Percentiles rank a stretch among this genome's conserved stretches.
phyloP scores from a whole-genome alignment of 2,329 filamentous ascomycete species.

The Basipetospora chlamydospora region DNA sequence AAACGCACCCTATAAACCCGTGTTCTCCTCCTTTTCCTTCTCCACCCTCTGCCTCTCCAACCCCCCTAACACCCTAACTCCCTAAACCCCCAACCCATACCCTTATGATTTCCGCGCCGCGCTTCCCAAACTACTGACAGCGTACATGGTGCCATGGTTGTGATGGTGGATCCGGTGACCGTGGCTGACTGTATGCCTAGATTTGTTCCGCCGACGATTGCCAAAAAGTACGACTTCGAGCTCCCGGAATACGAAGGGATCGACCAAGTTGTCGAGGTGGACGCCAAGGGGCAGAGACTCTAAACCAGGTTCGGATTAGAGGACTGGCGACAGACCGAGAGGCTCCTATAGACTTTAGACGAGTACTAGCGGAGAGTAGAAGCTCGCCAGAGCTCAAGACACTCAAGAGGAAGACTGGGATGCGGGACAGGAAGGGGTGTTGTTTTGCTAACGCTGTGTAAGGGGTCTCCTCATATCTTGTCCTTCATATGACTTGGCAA shows the following conservation, averaged over 20 bases:
- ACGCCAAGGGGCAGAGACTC: conserved; percentile 33
- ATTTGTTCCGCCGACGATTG: conserved; percentile 65
- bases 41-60: no score
- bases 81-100: no score
- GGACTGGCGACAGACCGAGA: no score
- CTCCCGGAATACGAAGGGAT: conserved; percentile 70
- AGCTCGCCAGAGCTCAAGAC: neutral
- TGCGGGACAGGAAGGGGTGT: neutral
- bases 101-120: no score
- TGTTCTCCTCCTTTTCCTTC: no score
- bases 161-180: no score
- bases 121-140: no score
- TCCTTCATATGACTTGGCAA: conserved; percentile 35
- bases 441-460: neutral
- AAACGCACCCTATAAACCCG: no score
- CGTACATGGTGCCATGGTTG: no score
- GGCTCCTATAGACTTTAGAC: neutral
- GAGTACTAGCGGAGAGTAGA: neutral
- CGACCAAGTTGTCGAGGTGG: conserved; percentile 78
- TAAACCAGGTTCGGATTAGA: conserved; percentile 20
- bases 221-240: conserved; percentile 75
- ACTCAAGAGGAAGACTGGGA: no score
- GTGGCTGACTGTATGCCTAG: conserved; percentile 23
- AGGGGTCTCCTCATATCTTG: conserved; percentile 1
- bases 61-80: no score